These are phyloP conservation scores for Vitis riparia DNA, from an alignment of 164 flowering plant genomes.

Conservation along the genomic window DNA sequence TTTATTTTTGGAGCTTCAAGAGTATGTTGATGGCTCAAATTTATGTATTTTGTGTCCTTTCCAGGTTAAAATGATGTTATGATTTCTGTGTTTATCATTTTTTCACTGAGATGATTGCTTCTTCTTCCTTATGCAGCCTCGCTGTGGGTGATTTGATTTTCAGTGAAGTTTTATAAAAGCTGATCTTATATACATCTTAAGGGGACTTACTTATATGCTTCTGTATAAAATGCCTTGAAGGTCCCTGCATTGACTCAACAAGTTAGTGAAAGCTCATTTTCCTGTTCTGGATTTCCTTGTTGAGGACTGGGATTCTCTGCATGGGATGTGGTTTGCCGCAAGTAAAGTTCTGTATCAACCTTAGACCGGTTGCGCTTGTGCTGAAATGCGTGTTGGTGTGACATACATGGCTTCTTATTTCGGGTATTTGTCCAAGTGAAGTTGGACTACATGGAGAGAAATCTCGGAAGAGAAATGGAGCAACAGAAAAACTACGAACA, in stretches of 20 bases:
- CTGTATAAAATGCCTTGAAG: background rate
- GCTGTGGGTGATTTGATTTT: background rate
- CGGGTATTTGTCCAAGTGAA: slow-evolving; percentile 16
- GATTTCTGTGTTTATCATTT: background rate
- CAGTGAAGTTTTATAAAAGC: background rate
- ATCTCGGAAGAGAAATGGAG: slow-evolving; percentile 34
- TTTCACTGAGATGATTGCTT: background rate
- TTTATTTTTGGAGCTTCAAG: too few relatives aligned
- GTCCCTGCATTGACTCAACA: slow-evolving; percentile 9
- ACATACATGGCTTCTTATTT: slow-evolving; percentile 8
- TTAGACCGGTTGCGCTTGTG: background rate
- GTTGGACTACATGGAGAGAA: slow-evolving; percentile 38
- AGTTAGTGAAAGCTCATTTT: slow-evolving; percentile 10
- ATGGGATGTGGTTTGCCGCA: background rate
- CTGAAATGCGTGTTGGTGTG: slow-evolving; percentile 5
- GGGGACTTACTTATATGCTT: background rate
- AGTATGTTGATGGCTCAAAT: background rate
- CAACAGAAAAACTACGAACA: slow-evolving; percentile 42
- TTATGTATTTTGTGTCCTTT: background rate
- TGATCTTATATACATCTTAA: background rate
- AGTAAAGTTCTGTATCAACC: background rate
- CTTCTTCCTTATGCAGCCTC: background rate
- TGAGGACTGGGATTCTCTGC: background rate
- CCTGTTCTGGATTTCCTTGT: slow-evolving; percentile 11
- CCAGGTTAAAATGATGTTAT: background rate